Evolutionary conservation across 2,329 filamentous ascomycete genomes (phyloP).

Genomic region (Cordyceps farinosa): DNA sequence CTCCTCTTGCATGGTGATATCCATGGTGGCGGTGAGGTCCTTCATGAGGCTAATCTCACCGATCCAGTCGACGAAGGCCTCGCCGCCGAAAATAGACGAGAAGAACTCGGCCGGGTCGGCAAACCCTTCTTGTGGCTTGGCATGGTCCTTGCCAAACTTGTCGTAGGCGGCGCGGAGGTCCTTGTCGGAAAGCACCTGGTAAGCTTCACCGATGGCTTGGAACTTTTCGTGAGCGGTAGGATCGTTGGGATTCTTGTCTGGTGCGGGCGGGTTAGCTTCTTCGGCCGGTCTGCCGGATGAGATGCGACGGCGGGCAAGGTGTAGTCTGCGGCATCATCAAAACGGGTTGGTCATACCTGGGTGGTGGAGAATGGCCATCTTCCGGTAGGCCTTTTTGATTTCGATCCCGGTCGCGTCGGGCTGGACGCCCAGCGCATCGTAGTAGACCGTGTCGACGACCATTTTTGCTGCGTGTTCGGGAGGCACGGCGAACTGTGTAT

Average conservation of each 20-base stretch:
- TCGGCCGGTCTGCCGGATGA: not conserved
- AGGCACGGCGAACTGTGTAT: not conserved
- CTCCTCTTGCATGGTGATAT: slow-evolving; percentile 86
- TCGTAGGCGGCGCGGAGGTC: slow-evolving; percentile 91
- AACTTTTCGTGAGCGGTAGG: slow-evolving; percentile 92
- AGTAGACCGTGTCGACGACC: slow-evolving; percentile 87
- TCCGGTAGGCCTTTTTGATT: slow-evolving; percentile 96
- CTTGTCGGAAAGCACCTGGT: slow-evolving; percentile 79
- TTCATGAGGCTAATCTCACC: slow-evolving; percentile 99
- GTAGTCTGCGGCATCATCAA: not conserved
- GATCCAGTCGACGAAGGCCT: slow-evolving; percentile 94
- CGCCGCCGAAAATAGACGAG: slow-evolving; percentile 95
- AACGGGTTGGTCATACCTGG: slow-evolving; percentile 55
- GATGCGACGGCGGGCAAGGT: not conserved
- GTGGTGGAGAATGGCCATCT: slow-evolving; percentile 89
- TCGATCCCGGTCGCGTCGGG: slow-evolving; percentile 84
- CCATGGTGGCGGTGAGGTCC: slow-evolving; percentile 96
- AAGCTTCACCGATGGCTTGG: slow-evolving; percentile 75
- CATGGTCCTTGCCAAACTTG: slow-evolving; percentile 93
- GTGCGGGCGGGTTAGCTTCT: slow-evolving; percentile 12
- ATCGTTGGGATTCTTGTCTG: slow-evolving; percentile 97
- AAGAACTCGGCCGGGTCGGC: slow-evolving; percentile 98
- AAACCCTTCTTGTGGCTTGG: slow-evolving; percentile 87
- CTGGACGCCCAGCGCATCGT: slow-evolving; percentile 80
- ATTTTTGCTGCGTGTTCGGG: slow-evolving; percentile 45